These are phyloP conservation scores for Tuber brumale DNA, from an alignment of 495 filamentous ascomycete genomes.

Conservation along the genomic window DNA sequence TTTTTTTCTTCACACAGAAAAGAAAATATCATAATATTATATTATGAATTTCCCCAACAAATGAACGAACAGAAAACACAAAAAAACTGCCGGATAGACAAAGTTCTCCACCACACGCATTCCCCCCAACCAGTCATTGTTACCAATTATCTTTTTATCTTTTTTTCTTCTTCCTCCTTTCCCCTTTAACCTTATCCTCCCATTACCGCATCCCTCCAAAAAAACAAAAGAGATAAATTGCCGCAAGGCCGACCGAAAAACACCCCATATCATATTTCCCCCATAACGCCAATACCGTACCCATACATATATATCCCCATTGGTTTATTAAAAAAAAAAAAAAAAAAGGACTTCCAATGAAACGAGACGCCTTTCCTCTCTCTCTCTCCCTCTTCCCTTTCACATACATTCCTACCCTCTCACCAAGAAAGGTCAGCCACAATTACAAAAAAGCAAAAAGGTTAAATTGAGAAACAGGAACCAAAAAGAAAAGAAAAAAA, in stretches of 20 bases:
- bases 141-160: not conserved
- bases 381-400: not conserved
- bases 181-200: not conserved
- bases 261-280: not conserved
- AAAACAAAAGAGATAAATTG: constrained; percentile 2
- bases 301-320: not conserved
- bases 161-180: not conserved
- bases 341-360: not conserved
- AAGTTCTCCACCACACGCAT: constrained; percentile 7
- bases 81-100: constrained; percentile 16
- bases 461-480: not conserved
- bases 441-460: not conserved
- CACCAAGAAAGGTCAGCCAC: not conserved
- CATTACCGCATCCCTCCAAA: not conserved
- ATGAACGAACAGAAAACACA: not conserved
- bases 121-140: not conserved
- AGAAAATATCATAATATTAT: constrained; percentile 2
- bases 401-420: not conserved
- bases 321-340: not conserved
- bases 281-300: not conserved
- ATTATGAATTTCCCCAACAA: not conserved
- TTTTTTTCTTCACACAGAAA: not conserved
- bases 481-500: no score
- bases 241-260: not conserved
- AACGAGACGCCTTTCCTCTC: not conserved